Conservation (phyloP, 163 green algal species). For the Prototheca cutis region DNA sequence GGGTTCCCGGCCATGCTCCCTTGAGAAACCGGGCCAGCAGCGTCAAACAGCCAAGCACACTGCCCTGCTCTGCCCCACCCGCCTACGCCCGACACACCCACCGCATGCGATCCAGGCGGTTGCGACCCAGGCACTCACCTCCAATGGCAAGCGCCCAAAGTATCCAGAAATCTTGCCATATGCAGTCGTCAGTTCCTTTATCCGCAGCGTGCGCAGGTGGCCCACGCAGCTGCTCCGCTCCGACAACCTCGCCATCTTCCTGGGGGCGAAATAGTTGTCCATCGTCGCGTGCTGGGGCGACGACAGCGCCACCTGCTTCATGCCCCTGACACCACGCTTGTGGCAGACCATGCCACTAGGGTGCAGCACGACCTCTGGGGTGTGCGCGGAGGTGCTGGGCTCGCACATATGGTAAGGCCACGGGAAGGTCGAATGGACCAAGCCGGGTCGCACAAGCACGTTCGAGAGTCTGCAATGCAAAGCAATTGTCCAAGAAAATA, state of each 20-base stretch:
- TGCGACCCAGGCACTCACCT: not conserved
- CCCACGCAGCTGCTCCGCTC: not conserved
- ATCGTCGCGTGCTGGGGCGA: not conserved
- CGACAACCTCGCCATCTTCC: not conserved
- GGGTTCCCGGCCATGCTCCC: too few relatives aligned
- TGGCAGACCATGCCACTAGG: not conserved
- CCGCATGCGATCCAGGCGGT: slow-evolving; percentile 1
- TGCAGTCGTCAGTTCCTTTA: too few relatives aligned
- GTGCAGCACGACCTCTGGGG: not conserved
- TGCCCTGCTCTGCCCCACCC: too few relatives aligned
- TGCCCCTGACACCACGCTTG: not conserved
- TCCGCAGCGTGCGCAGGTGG: not conserved
- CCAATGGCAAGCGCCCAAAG: not conserved
- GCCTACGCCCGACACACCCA: too few relatives aligned
- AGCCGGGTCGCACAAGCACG: too few relatives aligned
- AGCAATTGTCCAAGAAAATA: too few relatives aligned
- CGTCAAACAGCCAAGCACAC: too few relatives aligned
- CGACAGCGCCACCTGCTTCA: not conserved
- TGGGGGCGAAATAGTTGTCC: not conserved
- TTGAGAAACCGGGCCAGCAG: too few relatives aligned
- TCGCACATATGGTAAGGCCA: too few relatives aligned
- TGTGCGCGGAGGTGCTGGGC: not conserved
- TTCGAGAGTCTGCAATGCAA: too few relatives aligned
- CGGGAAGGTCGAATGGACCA: too few relatives aligned
- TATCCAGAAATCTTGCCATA: not conserved